Base-by-base conservation (phyloP, 805 yeast species). In the Candida piceae region DNA sequence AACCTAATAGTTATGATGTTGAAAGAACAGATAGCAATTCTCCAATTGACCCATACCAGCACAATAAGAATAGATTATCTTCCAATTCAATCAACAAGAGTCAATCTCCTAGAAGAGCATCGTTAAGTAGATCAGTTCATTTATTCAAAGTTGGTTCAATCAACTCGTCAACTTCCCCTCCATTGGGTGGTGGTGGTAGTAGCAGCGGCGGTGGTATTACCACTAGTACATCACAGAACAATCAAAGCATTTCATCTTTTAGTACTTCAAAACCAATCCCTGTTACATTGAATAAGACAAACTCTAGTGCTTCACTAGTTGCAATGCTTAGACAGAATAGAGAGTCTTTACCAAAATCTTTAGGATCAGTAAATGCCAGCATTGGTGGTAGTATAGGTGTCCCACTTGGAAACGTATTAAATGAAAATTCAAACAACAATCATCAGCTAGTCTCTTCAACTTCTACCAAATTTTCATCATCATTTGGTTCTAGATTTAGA, bases 121-220 rank as follows among this genome's bases (percentile, higher is more conserved):
- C 60, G 5, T 57, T 62, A 1, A 44, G 44, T 60, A 74, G 37
- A 44, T 67, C 63, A 4, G 68, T 76, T 12, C 81, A 76, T 42
- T 78, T 84, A 3, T 80, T 80, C 60, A 77, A 74, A 43, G 73
- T 76, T 3, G 84, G 85, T 0, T 75, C 85, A 0, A 63, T 80
- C 22, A 59, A 58, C 63, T 55, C 61, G 3, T 51, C 60, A 3
- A 72, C 45, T 50, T 67, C 50, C 39, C 63, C 47, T 29, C 62
- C 52, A 50, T 45, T 45, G 12, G 42, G 39, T 6, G 39, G 34
- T 11, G 35, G 38, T 6, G 25, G 27, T 3, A 22, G 31, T 12
- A 38, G 39, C 12, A 11, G 37, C n/a, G n/a, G n/a, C n/a, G n/a
- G n/a, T n/a, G n/a, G n/a, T n/a, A n/a, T n/a, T n/a, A n/a, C n/a